Evolutionary conservation across 805 yeast genomes (phyloP), one percentile per base, ranked within the genome.

Genomic region (Yarrowia hollandica): DNA sequence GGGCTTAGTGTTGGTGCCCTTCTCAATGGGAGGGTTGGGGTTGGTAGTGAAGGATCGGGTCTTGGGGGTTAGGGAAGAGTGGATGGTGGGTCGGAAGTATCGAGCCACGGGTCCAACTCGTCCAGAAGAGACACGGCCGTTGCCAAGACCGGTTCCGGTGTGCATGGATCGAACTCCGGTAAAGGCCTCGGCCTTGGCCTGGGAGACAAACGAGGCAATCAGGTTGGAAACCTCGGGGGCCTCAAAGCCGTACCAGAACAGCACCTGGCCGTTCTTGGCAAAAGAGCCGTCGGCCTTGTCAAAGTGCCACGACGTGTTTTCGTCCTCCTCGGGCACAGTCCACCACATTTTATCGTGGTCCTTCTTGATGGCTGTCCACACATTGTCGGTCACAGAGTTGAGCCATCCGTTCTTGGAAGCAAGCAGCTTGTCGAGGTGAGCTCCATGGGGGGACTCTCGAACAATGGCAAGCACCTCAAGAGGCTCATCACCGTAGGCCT

Each of bases 381-480:
- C 86, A 73, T 91, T 92, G 70, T 94, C 99, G 61, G 96, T 87
- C 59, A 94, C 97, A 64, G 92, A 92, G 76, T 94, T 94, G 71
- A 92, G 85, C 99, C 99, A 94, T 44, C 98, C 98, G 59, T 86
- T 81, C 71, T 87, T 85, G 19, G 95, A 82, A 21, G 95, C 89
- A 64, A 90, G 77, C 71, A 94, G 90, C 74, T 88, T 90, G 71
- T 89, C 96, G 63, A 94, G 75, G 50, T 79, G 80, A 57, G 88
- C 77, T 12, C 72, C 72, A 12, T 73, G 73, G 22, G 65, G 58
- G n/a, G 69, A 65, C 35, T 78, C 78, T 59, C 78, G 79, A 18
- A 94, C 94, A 65, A 94, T 85, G 12, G 98, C 96, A 65, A 94
- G 77, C 1, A 90, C 97, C 68, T 94, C 98, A 66, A 90, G 79